A percentile compares a stretch with the other conserved stretches of the same genome.
Conservation (phyloP, 768 basidiomycete genomes). For the Daedaleopsis nitida region DNA sequence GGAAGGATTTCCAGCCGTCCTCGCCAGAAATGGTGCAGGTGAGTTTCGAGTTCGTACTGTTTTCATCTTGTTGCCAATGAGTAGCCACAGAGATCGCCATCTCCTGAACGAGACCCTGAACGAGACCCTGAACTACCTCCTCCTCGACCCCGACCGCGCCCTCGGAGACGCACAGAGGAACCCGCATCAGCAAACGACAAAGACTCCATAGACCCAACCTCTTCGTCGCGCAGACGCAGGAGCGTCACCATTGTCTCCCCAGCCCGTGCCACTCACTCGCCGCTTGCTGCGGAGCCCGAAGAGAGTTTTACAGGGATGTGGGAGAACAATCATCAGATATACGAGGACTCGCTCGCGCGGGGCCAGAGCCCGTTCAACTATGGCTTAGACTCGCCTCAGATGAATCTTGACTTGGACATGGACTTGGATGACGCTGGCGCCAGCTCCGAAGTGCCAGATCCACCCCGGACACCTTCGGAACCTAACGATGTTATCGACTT, state of each 20-base stretch:
- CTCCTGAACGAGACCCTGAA: background rate
- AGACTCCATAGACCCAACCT: background rate
- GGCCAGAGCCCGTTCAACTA: constrained; percentile 5
- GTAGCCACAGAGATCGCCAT: background rate
- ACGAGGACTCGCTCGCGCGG: constrained; percentile 19
- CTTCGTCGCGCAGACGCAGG: background rate
- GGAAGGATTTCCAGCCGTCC: constrained; percentile 4
- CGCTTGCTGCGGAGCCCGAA: background rate
- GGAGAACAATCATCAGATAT: constrained; percentile 1
- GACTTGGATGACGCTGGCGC: constrained; percentile 1
- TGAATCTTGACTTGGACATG: background rate
- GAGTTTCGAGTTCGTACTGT: too few relatives aligned
- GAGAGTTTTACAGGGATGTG: background rate
- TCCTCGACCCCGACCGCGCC: constrained; percentile 6
- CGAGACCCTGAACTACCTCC: background rate
- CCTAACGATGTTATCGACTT: constrained; percentile 7
- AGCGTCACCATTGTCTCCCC: constrained; percentile 11
- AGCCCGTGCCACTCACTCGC: background rate
- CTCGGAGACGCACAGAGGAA: background rate
- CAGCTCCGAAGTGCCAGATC: constrained; percentile 1
- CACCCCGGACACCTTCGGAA: constrained; percentile 1
- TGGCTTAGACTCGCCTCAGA: background rate
- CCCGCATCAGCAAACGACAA: background rate
- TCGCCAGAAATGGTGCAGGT: background rate
- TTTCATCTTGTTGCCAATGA: too few relatives aligned